Conservation (phyloP, 805 yeast genomes). For the Hemisphaericaspora nanyangensis region DNA sequence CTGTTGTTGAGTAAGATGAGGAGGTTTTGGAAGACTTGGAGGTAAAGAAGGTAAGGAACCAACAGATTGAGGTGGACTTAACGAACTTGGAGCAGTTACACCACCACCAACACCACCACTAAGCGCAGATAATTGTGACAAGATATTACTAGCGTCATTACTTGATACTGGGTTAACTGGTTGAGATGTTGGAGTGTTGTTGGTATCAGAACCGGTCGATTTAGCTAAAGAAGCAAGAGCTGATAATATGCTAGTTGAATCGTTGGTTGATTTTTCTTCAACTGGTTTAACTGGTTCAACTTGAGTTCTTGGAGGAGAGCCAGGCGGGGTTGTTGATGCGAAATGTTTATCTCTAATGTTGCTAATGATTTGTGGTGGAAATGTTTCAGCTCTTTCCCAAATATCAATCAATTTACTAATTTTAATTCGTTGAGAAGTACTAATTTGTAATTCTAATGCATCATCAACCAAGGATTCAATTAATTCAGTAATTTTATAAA, state of each 20-base stretch:
- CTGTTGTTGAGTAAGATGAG: slow-evolving; percentile 8
- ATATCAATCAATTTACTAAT: slow-evolving; percentile 82
- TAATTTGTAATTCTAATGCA: slow-evolving; percentile 51
- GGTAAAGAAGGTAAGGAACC: slow-evolving; percentile 14
- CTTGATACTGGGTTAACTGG: slow-evolving; percentile 9
- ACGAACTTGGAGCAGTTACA: background rate
- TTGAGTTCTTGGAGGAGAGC: slow-evolving; percentile 44
- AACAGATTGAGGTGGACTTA: slow-evolving; percentile 7
- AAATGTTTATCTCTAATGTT: slow-evolving; percentile 58
- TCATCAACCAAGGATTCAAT: slow-evolving; percentile 63
- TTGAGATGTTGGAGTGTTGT: slow-evolving; percentile 22
- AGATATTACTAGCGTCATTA: slow-evolving; percentile 34
- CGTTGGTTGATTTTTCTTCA: slow-evolving; percentile 19
- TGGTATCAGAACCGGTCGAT: slow-evolving; percentile 27
- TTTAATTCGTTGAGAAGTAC: slow-evolving; percentile 60
- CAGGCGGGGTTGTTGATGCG: slow-evolving; percentile 67
- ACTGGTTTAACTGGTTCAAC: slow-evolving; percentile 21
- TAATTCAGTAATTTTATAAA: slow-evolving; percentile 57
- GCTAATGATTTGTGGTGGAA: slow-evolving; percentile 53
- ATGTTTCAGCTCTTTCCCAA: slow-evolving; percentile 86
- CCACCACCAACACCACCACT: slow-evolving; percentile 18
- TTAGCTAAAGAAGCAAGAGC: slow-evolving; percentile 62
- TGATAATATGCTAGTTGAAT: slow-evolving; percentile 63
- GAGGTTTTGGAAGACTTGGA: slow-evolving; percentile 2
- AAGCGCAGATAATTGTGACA: slow-evolving; percentile 42